phyloP scores from a whole-genome alignment of 805 yeast genomes.

The Cyberlindnera xylosilytica region DNA sequence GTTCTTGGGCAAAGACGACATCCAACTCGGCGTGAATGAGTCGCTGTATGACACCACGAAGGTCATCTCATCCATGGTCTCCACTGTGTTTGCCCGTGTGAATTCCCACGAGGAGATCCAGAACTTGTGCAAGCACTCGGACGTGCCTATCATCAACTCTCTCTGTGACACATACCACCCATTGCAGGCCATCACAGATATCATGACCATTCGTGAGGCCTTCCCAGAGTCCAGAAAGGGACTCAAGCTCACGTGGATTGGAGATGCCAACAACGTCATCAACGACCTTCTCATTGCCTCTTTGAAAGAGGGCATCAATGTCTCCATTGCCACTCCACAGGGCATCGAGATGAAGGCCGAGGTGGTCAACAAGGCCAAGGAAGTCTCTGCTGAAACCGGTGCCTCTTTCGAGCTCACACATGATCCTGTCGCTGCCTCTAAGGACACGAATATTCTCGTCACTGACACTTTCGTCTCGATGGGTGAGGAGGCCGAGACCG shows the following conservation, averaged over 20 bases:
- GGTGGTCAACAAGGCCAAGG: constrained; percentile 52
- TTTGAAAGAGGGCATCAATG: constrained; percentile 77
- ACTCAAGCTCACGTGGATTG: constrained; percentile 89
- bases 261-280: constrained; percentile 94
- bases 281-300: constrained; percentile 91
- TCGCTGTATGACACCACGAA: constrained; percentile 82
- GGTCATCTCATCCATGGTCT: constrained; percentile 92
- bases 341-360: constrained; percentile 59
- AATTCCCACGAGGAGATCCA: constrained; percentile 79
- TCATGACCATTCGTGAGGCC: constrained; percentile 80
- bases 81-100: constrained; percentile 97
- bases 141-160: constrained; percentile 91
- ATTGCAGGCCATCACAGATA: constrained; percentile 89
- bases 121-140: constrained; percentile 71
- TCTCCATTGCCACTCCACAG: constrained; percentile 81
- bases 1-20: constrained; percentile 95
- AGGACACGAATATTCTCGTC: constrained; percentile 75
- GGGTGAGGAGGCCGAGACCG: constrained; percentile 91
- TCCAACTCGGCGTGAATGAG: constrained; percentile 95
- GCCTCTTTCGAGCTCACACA: constrained; percentile 56
- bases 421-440: constrained; percentile 73
- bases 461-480: constrained; percentile 97
- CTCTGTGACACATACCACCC: constrained; percentile 94
- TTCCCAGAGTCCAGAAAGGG: constrained; percentile 50
- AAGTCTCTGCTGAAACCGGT: constrained; percentile 49